Percentiles rank a stretch among this genome's conserved stretches.
These are phyloP conservation scores for Phoma herbarum DNA, from an alignment of 2,329 filamentous ascomycete species.

Conservation along the genomic window DNA sequence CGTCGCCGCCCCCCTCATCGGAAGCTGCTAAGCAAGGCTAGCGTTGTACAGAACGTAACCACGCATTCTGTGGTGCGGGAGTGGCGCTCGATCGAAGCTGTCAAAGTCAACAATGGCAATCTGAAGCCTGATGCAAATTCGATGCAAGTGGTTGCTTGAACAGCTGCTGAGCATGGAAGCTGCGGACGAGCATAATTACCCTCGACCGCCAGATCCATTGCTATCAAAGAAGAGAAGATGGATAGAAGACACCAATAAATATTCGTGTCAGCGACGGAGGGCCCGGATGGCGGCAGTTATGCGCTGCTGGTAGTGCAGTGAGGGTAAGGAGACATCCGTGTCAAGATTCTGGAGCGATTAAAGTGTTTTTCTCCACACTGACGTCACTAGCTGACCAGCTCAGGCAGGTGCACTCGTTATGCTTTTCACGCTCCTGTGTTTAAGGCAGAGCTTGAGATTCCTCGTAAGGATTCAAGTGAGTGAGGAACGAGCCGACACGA, in stretches of 20 bases:
- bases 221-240: not conserved
- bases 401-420: not conserved
- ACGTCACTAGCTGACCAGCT: not conserved
- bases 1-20: constrained; percentile 1
- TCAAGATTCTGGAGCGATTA: not conserved
- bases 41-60: not conserved
- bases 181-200: not conserved
- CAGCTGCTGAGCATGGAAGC: not conserved
- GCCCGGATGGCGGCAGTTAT: not conserved
- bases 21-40: constrained; percentile 10
- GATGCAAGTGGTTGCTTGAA: not conserved
- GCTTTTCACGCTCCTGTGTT: not conserved
- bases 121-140: not conserved
- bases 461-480: not conserved
- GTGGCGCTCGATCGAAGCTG: not conserved
- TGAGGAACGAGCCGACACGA: not conserved
- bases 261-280: not conserved
- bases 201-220: not conserved
- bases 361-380: not conserved
- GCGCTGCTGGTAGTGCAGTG: not conserved
- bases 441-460: not conserved
- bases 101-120: not conserved
- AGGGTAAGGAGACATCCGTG: not conserved
- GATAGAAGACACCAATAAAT: not conserved
- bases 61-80: not conserved